Evolutionary conservation across 2,329 filamentous ascomycete species (phyloP), one percentile per base, ranked within the genome.

Genomic region (Sporothrix mexicana): DNA sequence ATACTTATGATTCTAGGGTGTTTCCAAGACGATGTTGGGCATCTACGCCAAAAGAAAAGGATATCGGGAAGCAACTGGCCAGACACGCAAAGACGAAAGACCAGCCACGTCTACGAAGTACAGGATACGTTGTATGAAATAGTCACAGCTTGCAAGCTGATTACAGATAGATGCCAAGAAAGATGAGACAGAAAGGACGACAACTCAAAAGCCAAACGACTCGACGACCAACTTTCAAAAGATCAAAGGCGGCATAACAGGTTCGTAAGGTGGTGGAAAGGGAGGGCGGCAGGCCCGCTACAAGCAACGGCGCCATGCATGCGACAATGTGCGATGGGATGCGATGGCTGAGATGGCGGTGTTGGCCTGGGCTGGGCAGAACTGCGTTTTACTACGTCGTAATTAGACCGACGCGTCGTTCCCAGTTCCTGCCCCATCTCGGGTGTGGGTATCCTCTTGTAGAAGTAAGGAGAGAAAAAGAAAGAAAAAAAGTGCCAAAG

Each of bases 361-460:
- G 30, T 36, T 36, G 30, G 30, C 4, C 30, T n/a, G 30, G 30
- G 7, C 4, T 36, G 30, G 2, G 30, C 30, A 6, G 30, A 36
- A 36, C 30, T 36, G 30, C 30, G 30, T 36, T 36, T 36, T n/a
- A n/a, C n/a, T n/a, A n/a, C n/a, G n/a, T n/a, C n/a, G n/a, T n/a
- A n/a, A n/a, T n/a, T n/a, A n/a, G n/a, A n/a, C n/a, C n/a, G n/a
- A n/a, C n/a, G n/a, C n/a, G n/a, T n/a, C n/a, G n/a, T n/a, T n/a
- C n/a, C n/a, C n/a, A n/a, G n/a, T n/a, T n/a, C n/a, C n/a, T n/a
- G n/a, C n/a, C n/a, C 30, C 57, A 61, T 41, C 57, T 61, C 30
- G 57, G 57, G 57, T 61, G 57, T 61, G 57, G 57, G 57, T 61
- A 61, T 61, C 57, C 57, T 61, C 25, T 41, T 30, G 25, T 30